phyloP scores from a whole-genome alignment of 108 stramenopile species.

The Cyclostephanos invisitatus region DNA sequence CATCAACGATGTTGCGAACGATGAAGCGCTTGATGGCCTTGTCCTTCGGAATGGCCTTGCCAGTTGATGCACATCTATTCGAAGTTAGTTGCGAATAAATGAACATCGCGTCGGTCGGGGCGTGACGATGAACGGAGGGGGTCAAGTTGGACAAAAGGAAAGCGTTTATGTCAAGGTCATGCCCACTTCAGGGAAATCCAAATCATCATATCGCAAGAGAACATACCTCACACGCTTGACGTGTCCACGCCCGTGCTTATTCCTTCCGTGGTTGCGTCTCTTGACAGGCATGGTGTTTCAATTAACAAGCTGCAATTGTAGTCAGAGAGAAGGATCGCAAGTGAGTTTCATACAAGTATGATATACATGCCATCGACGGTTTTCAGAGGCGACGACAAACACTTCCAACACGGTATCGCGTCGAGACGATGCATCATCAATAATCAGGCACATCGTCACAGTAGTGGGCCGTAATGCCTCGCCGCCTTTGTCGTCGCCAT shows the following conservation, averaged over 20 bases:
- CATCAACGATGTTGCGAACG: constrained; percentile 99
- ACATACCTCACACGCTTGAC: constrained; percentile 94
- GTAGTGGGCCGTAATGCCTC: neutral
- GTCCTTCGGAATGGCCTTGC: constrained; percentile 99
- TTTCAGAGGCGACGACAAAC: neutral
- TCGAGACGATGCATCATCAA: neutral
- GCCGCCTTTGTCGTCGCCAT: neutral
- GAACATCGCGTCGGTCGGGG: neutral
- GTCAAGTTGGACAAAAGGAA: neutral
- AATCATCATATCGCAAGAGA: neutral
- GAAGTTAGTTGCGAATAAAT: neutral
- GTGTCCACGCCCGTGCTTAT: constrained; percentile 99
- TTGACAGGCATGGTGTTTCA: constrained; percentile 95
- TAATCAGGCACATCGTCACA: neutral
- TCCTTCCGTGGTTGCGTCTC: constrained; percentile 98
- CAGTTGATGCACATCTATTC: constrained; percentile 93
- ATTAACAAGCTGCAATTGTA: constrained; percentile 2
- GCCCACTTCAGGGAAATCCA: neutral
- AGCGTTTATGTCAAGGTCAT: neutral
- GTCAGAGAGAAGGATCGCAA: neutral
- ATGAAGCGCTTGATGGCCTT: constrained; percentile 99
- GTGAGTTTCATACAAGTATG: neutral
- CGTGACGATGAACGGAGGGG: no score
- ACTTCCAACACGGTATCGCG: neutral
- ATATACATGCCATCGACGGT: neutral